A percentile compares a stretch with the other conserved stretches of the same genome.
Conservation (phyloP, 139 green algal genomes). For the Chlorella sp. region DNA sequence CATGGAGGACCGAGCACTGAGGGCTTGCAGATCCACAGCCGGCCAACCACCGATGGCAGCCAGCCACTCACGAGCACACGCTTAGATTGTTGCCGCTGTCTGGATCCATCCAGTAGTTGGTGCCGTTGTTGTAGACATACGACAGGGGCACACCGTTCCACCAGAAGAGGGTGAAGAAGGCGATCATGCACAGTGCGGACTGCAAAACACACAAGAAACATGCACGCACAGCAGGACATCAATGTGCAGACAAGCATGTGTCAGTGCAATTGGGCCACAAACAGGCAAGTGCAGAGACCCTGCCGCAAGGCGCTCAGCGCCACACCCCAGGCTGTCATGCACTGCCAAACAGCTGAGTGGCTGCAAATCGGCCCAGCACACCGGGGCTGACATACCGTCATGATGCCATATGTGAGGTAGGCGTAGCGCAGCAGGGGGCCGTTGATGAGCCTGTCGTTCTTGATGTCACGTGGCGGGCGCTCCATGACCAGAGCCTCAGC, state of each 20-base stretch:
- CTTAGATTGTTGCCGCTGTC: background rate
- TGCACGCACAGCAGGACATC: no score
- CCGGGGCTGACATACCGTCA: no score
- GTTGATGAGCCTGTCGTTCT: slow-evolving; percentile 30
- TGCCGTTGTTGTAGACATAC: slow-evolving; percentile 9
- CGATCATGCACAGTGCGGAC: slow-evolving; percentile 21
- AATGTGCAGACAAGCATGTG: no score
- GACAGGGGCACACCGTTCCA: slow-evolving; percentile 12
- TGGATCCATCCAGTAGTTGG: background rate
- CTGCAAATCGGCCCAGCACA: no score
- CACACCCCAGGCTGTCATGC: no score
- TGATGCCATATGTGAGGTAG: no score
- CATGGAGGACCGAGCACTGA: background rate
- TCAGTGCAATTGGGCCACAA: no score
- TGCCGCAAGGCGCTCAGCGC: no score
- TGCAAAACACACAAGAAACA: slow-evolving; percentile 16
- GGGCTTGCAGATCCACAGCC: background rate
- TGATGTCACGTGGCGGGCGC: slow-evolving; percentile 29
- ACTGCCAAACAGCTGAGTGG: no score
- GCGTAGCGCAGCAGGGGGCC: slow-evolving; percentile 31
- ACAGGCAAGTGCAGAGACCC: no score
- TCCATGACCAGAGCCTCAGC: slow-evolving; percentile 39
- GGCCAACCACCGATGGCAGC: background rate
- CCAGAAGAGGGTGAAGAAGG: slow-evolving; percentile 32
- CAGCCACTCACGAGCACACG: background rate